Conservation (phyloP, 2,329 filamentous ascomycete genomes). For the Ceratocystis cubensis region DNA sequence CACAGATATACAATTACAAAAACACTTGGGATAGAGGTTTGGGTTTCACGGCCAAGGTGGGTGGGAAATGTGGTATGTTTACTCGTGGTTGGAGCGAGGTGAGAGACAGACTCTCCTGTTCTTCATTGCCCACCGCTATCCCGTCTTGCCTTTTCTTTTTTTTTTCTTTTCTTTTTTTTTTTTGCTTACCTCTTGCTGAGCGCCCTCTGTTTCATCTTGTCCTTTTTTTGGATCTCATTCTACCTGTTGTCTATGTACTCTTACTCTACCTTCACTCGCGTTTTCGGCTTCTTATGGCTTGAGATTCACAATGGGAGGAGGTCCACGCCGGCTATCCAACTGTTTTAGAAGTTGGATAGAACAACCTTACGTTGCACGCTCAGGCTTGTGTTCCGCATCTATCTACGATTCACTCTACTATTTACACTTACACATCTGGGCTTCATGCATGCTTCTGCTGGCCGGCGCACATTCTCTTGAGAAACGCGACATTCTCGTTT, state of each 20-base stretch:
- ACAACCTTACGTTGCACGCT: not conserved
- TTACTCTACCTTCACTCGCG: not conserved
- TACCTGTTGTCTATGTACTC: not conserved
- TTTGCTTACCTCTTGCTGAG: not conserved
- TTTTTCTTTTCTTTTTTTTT: conserved; percentile 6
- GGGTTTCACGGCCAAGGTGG: conserved; percentile 6
- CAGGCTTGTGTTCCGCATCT: not conserved
- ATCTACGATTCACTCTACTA: not conserved
- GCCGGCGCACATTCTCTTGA: not conserved
- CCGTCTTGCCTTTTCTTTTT: conserved; percentile 20
- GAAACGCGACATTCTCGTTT: conserved; percentile 15
- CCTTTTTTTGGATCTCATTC: not conserved
- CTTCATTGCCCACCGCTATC: conserved; percentile 24
- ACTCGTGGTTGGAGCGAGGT: conserved; percentile 13
- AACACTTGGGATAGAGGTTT: conserved; percentile 5
- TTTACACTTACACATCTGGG: not conserved
- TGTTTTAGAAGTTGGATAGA: not conserved
- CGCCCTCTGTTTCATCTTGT: not conserved
- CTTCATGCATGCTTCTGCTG: not conserved
- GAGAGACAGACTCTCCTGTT: conserved; percentile 23
- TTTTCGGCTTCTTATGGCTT: not conserved
- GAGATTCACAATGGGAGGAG: not conserved
- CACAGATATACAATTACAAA: conserved; percentile 2
- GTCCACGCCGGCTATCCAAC: not conserved
- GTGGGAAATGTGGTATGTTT: conserved; percentile 10